Evolutionary conservation across 1,284 basidiomycete species (phyloP), one percentile per base, ranked within the genome.

Genomic region (Moniliophthora roreri): DNA sequence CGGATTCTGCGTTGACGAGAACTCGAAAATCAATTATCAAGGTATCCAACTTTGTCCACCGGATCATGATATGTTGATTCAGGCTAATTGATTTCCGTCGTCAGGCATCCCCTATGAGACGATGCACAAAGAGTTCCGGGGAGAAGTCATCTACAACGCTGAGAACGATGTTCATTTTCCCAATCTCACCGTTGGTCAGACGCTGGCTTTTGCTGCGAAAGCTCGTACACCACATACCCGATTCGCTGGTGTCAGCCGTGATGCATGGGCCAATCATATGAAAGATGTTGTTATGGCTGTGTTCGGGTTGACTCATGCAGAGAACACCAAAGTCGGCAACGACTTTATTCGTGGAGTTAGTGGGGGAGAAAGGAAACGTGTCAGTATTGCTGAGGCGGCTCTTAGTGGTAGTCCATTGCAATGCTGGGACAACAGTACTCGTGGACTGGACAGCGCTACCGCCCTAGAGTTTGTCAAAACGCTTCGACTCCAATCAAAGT

Each of bases 261-360:
- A 64, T 11, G 62, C 75, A 39, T 82, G 79, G 70, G 70, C 75
- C 52, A 68, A 77, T 48, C 69, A 78, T 50, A 70, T 83, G 44
- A 70, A 76, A 40, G 69, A 81, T 37, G 70, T 78, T 8, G 68
- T 83, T 26, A 69, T 84, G 45, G 74, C 76, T 57, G 81, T 83
- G 75, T 70, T 84, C 60, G 81, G 81, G 65, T 81, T 85, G 60
- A 70, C 74, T 20, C 81, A 83, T 68, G 82, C 81, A n/a, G 69
- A 72, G 58, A 72, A 79, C 62, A 84, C 80, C 18, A 68, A 77
- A 35, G 79, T 80, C 47, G 77, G 77, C 6, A 76, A 77, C 59
- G 75, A 78, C 38, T 76, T 77, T 58, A 70, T 83, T n/a, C 76
- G 82, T 51, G 82, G 82, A 64, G 77, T 85, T n/a, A 76, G 73